Evolutionary conservation across 805 yeast genomes (phyloP).

Genomic region (Ogataea trehaloabstinens): DNA sequence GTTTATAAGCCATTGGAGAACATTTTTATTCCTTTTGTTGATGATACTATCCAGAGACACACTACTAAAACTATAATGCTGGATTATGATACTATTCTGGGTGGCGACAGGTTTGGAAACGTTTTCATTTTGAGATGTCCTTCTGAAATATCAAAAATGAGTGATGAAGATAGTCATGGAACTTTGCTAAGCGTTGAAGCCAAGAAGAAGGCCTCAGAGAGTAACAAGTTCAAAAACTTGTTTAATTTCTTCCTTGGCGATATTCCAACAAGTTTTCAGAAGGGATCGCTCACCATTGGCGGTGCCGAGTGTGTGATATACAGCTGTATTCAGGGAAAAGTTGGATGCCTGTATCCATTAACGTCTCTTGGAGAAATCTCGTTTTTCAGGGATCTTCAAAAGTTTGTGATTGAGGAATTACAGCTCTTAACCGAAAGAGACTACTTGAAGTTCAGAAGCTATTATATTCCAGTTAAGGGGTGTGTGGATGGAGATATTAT

Average conservation of each 20-base stretch:
- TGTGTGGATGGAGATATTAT: conserved; percentile 88
- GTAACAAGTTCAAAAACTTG: conserved; percentile 50
- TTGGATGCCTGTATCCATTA: conserved; percentile 74
- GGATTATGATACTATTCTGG: conserved; percentile 74
- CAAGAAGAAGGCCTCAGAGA: conserved; percentile 45
- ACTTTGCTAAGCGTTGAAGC: conserved; percentile 35
- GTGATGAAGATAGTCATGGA: conserved; percentile 51
- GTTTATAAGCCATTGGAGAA: conserved; percentile 48
- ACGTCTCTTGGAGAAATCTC: conserved; percentile 58
- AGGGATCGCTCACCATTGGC: conserved; percentile 53
- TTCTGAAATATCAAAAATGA: conserved; percentile 41
- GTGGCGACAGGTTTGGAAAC: conserved; percentile 89
- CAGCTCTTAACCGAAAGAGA: conserved; percentile 60
- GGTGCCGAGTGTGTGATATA: conserved; percentile 69
- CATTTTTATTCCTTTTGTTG: conserved; percentile 61
- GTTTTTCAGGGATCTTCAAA: conserved; percentile 56
- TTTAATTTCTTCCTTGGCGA: conserved; percentile 67
- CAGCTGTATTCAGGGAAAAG: conserved; percentile 76
- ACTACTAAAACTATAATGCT: conserved; percentile 57
- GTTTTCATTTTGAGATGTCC: conserved; percentile 65
- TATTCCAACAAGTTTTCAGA: conserved; percentile 59
- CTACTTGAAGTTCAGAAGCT: conserved; percentile 67
- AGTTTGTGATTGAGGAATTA: conserved; percentile 36
- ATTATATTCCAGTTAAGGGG: conserved; percentile 73
- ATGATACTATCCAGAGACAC: conserved; percentile 67